Evolutionary conservation across 805 yeast species (phyloP).

Genomic region (Starmerella floris): DNA sequence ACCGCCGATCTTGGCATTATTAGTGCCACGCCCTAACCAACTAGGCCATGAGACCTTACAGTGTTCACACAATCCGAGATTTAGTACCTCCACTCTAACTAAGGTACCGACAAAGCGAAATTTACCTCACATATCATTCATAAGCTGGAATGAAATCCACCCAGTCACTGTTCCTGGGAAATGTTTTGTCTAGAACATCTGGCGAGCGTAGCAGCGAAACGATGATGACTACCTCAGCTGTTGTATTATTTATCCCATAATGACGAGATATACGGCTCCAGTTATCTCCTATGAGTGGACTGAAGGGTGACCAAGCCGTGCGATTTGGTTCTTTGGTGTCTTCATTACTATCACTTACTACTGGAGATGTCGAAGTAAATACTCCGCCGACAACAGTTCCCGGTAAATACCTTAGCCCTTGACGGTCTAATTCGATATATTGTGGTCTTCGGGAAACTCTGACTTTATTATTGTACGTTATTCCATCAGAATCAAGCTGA

Average conservation of each 20-base stretch:
- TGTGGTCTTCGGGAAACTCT: too few species aligned
- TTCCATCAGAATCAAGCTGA: background rate
- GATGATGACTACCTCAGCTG: background rate
- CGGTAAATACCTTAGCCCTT: background rate
- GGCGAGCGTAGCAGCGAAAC: background rate
- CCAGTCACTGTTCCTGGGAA: background rate
- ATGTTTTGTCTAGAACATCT: background rate
- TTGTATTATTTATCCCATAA: background rate
- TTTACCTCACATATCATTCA: too few species aligned
- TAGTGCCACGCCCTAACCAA: constrained; percentile 50
- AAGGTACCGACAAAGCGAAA: background rate
- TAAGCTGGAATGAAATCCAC: background rate
- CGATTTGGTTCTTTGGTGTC: too few species aligned
- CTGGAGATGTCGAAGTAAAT: background rate
- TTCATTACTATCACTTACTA: too few species aligned
- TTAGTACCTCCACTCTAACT: background rate
- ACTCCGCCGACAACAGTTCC: background rate
- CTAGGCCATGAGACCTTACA: constrained; percentile 44
- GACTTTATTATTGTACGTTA: too few species aligned
- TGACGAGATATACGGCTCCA: background rate
- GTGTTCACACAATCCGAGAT: too few species aligned
- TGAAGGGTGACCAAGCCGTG: background rate
- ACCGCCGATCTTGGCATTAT: constrained; percentile 40
- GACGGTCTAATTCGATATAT: too few species aligned
- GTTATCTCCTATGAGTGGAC: background rate